Base-by-base conservation (phyloP, 2,329 filamentous ascomycete genomes). In the Polychaeton citri region DNA sequence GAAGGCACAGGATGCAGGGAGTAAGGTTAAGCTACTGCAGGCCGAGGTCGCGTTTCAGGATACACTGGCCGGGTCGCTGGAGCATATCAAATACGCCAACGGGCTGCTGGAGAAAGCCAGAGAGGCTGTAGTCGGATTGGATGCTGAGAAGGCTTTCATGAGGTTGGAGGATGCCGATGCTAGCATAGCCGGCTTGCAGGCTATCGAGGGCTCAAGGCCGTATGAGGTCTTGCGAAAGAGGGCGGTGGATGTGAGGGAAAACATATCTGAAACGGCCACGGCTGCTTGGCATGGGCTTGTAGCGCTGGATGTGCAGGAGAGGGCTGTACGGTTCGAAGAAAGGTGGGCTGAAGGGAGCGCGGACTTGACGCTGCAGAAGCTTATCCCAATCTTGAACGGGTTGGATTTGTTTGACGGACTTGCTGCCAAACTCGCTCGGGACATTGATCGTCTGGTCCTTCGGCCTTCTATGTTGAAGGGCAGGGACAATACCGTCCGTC, bases 221-320 rank as follows among this genome's bases (percentile, higher is more conserved):
- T 69, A 77, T 52, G 72, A 69, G 37, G 61, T 92, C 17, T 60
- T 94, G 3, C 77, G 42, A 58, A 74, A 31, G 6, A 72, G 79
- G 43, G 70, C 74, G 2, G 74, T 74, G 18, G 74, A 78, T 48
- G 62, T 93, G 38, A 78, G 77, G 42, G 68, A 71, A 2, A 67
- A 72, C 15, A 70, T 90, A 16, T 71, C 76, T 38, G 72, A 79
- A 28, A 72, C 74, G 6, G 69, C 90, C 26, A 71, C 74, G 30
- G 65, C 68, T 37, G 69, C 77, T n/a, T 95, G 86, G 84, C 71
- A 72, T 39, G 63, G 68, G 0, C 63, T 88, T 30, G 63, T 93
- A 9, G 59, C 66, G 1, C 59, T 86, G 13, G 74, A 88, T 49
- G 56, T 64, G 1, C 63, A 71, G 16, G 58, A 63, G 6, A 62